phyloP scores from a whole-genome alignment of 2,329 filamentous ascomycete genomes.

The Penicillium sclerotiorum region DNA sequence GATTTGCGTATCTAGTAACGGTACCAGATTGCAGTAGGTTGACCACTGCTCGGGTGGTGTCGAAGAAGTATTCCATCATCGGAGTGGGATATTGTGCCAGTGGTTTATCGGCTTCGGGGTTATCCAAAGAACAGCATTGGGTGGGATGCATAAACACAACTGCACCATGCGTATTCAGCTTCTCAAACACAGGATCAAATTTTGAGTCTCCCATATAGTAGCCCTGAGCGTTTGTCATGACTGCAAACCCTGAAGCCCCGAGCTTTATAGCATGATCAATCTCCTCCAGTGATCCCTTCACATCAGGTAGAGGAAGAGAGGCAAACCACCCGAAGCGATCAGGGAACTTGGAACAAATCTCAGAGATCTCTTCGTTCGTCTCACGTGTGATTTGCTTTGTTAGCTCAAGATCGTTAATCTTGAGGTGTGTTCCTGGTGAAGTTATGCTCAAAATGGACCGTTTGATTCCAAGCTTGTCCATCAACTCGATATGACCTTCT shows the following conservation, averaged over 20 bases:
- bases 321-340: background rate
- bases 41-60: background rate
- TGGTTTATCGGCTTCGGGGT: background rate
- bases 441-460: conserved; percentile 1
- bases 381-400: background rate
- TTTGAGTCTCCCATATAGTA: conserved; percentile 1
- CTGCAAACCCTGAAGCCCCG: background rate
- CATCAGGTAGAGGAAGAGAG: conserved; percentile 1
- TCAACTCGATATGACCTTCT: conserved; percentile 1
- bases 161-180: background rate
- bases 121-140: conserved; percentile 1
- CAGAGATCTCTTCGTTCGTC: conserved; percentile 1
- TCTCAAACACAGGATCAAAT: conserved; percentile 2
- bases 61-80: conserved; percentile 4
- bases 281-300: background rate
- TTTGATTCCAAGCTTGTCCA: conserved; percentile 1
- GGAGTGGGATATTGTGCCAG: conserved; percentile 1
- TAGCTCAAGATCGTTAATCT: background rate
- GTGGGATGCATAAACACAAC: conserved; percentile 5
- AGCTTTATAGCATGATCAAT: background rate
- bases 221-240: conserved; percentile 1
- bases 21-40: conserved; percentile 2
- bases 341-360: conserved; percentile 1
- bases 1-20: background rate
- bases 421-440: background rate